Base-by-base conservation (phyloP, 1,284 basidiomycete genomes). In the Peniophora sp. region DNA sequence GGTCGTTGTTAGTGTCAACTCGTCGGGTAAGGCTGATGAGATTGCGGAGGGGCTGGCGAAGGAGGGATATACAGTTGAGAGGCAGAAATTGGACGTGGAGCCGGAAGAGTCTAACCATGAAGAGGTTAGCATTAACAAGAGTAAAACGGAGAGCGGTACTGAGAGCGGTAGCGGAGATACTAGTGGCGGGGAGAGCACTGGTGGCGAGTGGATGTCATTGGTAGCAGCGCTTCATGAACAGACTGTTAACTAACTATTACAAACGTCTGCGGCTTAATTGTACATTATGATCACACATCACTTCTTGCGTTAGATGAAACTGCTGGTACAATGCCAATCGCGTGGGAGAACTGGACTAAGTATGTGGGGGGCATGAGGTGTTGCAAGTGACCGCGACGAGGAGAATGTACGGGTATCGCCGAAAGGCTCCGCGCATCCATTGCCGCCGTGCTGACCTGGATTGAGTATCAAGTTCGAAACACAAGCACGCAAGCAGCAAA, bases 1-100 rank as follows among this genome's bases (percentile, higher is more conserved):
- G 2, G 78, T 93, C 22, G 89, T 85, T 0, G 84, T 92, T 16
- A 83, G 93, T 5, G 86, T 93, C 5, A 88, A 90, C 19, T 82
- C 92, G 8, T 85, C 90, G 17, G 81, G 84, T 10, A 95, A 94
- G 65, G 78, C 81, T 0, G 83, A 85, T 24, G 80, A 86, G 56
- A 87, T 96, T 50, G 75, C 75, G 25, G 71, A 78, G 44, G 81
- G 80, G 14, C 73, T 98, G 51, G 69, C 67, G 35, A 69, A 70
- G 46, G 69, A 76, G 20, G 96, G 96, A 1, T 99, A 90, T 61
- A 74, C 82, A 17, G 88, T 96, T 35, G 84, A 91, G 63, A 77
- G 78, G 60, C 77, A 80, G 57, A 80, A 81, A 51, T 67, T 95
- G 53, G 81, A 86, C 52, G 70, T 84, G n/a, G 83, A 82, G 53